phyloP scores from a whole-genome alignment of 2,329 filamentous ascomycete genomes.

The Penicillium sp. region DNA sequence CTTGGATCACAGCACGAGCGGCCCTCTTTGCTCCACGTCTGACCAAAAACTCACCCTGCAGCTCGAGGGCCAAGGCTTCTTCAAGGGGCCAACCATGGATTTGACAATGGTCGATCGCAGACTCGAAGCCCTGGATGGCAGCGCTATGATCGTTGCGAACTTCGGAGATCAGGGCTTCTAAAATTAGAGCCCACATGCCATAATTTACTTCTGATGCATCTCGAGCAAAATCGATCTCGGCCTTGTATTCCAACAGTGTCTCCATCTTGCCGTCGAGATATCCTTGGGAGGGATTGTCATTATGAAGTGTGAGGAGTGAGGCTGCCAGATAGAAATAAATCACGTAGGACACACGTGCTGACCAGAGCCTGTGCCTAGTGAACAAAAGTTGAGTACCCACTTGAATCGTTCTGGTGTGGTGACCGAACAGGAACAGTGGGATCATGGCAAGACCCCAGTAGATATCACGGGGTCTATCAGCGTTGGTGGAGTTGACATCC shows the following conservation, averaged over 20 bases:
- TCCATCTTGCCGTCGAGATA: slow-evolving; percentile 50
- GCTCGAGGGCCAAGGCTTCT: slow-evolving; percentile 59
- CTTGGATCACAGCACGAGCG: slow-evolving; percentile 58
- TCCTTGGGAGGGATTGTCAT: slow-evolving; percentile 43
- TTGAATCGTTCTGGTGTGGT: slow-evolving; percentile 47
- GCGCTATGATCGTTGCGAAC: slow-evolving; percentile 45
- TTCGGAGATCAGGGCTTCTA: slow-evolving; percentile 58
- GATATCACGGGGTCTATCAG: slow-evolving; percentile 55
- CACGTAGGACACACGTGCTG: slow-evolving; percentile 44
- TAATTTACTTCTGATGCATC: slow-evolving; percentile 61
- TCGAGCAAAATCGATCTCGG: slow-evolving; percentile 54
- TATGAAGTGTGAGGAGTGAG: slow-evolving; percentile 45
- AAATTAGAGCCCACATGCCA: slow-evolving; percentile 55
- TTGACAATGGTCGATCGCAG: slow-evolving; percentile 61
- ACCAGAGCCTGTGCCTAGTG: slow-evolving; percentile 49
- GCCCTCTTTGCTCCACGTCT: slow-evolving; percentile 59
- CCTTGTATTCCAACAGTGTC: slow-evolving; percentile 51
- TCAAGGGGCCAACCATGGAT: slow-evolving; percentile 59
- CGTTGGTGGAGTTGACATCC: slow-evolving; percentile 48
- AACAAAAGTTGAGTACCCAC: slow-evolving; percentile 43
- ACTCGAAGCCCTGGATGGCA: slow-evolving; percentile 53
- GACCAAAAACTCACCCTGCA: slow-evolving; percentile 60
- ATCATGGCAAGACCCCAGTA: slow-evolving; percentile 54
- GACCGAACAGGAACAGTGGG: slow-evolving; percentile 49
- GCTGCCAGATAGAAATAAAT: slow-evolving; percentile 50